Evolutionary conservation across 2,329 filamentous ascomycete genomes (phyloP), one percentile per base, ranked within the genome.

Genomic region (Colletotrichum lindemuthianum): DNA sequence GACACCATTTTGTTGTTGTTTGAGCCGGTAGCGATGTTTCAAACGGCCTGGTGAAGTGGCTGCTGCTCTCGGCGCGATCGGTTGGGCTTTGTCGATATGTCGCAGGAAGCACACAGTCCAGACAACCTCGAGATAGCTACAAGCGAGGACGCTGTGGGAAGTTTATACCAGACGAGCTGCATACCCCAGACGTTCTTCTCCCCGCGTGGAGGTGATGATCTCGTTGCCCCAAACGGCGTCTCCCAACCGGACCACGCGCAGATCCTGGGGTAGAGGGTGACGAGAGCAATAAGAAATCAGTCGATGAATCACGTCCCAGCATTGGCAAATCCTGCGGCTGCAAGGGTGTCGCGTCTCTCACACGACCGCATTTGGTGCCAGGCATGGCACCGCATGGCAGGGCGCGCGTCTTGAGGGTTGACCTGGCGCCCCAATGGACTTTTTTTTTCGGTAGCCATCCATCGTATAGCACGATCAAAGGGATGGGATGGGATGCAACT

Each of bases 1-100:
- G 59, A 57, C 44, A 61, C 59, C 59, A 61, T 61, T 33, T 56
- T 57, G 59, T 45, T 24, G 3, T 24, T 24, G 24, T 24, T 24
- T 24, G 24, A 24, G 24, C 24, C 24, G 4, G 24, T 24, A 24
- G 24, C 24, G 24, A n/a, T 45, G 43, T 24, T 11, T n/a, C 10
- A 12, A 15, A 11, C 11, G 16, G 43, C 15, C 24, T 24, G 43
- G 43, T 16, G 10, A 45, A 16, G 43, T 16, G 43, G 11, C 15
- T 15, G n/a, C 15, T 16, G 24, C 24, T 24, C 24, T 24, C 24
- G 24, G 24, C 2, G 24, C 24, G 24, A 24, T 24, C 24, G 24
- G 24, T 5, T 24, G 24, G 24, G 24, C 4, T 24, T 24, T 24
- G 3, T 24, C 24, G 24, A 24, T 24, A 24, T 24, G 24, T 24